These are phyloP conservation scores for Penicillium concentricum DNA, from an alignment of 2,329 filamentous ascomycete species.

Conservation along the genomic window DNA sequence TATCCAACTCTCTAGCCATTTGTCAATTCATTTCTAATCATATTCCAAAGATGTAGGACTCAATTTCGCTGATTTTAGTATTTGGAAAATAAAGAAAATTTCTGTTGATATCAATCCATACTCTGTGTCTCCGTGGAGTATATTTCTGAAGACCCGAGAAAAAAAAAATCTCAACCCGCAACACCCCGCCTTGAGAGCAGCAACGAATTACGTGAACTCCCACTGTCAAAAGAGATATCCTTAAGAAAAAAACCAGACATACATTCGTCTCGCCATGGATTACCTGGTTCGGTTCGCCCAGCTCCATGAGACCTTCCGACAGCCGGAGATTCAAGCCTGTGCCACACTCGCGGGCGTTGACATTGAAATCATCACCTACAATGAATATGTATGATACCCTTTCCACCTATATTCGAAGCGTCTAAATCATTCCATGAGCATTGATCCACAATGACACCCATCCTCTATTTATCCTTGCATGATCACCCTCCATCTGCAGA, in stretches of 20 bases:
- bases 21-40: not conserved
- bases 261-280: conserved; percentile 51
- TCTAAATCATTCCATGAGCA: not conserved
- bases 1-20: not conserved
- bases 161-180: conserved; percentile 18
- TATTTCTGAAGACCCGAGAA: conserved; percentile 11
- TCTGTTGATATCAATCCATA: not conserved
- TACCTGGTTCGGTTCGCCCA: conserved; percentile 90
- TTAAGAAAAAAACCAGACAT: not conserved
- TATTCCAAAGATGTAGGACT: accelerated
- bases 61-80: not conserved
- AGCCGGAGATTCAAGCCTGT: conserved; percentile 78
- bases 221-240: not conserved
- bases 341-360: conserved; percentile 66
- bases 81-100: not conserved
- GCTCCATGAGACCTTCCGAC: conserved; percentile 84
- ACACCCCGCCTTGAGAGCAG: conserved; percentile 16
- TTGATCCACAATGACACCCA: not conserved
- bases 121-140: not conserved
- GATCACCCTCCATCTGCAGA: conserved; percentile 12
- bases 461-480: not conserved
- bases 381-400: conserved; percentile 61
- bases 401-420: conserved; percentile 1
- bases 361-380: conserved; percentile 73
- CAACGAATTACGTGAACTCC: conserved; percentile 1